A percentile compares a stretch with the other conserved stretches of the same genome.
phyloP scores from a whole-genome alignment of 2,329 filamentous ascomycete species.

The Periconia digitata region DNA sequence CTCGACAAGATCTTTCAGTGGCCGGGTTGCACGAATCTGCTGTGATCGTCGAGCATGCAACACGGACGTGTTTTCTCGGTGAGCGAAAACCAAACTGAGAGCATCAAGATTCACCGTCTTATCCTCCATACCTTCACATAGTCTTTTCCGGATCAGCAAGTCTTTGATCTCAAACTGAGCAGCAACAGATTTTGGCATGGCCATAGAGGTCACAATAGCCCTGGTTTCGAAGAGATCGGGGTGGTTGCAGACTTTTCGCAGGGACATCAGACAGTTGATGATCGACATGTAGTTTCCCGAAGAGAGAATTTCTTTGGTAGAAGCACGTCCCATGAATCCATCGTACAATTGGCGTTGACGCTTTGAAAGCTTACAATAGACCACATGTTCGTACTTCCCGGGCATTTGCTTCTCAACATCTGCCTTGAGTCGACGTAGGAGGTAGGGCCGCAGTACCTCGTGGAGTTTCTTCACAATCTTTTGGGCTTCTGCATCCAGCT shows the following conservation, averaged over 20 bases:
- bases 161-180: constrained; percentile 76
- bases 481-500: constrained; percentile 91
- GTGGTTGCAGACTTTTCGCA: constrained; percentile 97
- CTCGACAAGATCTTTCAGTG: constrained; percentile 71
- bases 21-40: constrained; percentile 64
- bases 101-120: constrained; percentile 71
- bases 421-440: constrained; percentile 86
- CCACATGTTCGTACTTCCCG: constrained; percentile 94
- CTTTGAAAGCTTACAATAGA: constrained; percentile 93
- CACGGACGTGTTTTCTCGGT: constrained; percentile 63
- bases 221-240: constrained; percentile 95
- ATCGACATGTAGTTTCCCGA: constrained; percentile 97
- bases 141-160: constrained; percentile 64
- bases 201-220: constrained; percentile 95
- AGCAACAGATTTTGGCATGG: constrained; percentile 78
- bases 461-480: constrained; percentile 92
- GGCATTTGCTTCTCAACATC: constrained; percentile 99
- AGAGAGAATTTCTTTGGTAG: constrained; percentile 84
- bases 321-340: constrained; percentile 86
- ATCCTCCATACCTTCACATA: constrained; percentile 66
- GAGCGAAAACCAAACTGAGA: constrained; percentile 75
- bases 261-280: constrained; percentile 96
- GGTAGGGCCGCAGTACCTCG: constrained; percentile 87
- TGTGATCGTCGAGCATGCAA: constrained; percentile 49
- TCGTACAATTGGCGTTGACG: constrained; percentile 95